These are phyloP conservation scores for Chaetomiaceae sp. DNA, from an alignment of 2,329 filamentous ascomycete species.

Conservation along the genomic window DNA sequence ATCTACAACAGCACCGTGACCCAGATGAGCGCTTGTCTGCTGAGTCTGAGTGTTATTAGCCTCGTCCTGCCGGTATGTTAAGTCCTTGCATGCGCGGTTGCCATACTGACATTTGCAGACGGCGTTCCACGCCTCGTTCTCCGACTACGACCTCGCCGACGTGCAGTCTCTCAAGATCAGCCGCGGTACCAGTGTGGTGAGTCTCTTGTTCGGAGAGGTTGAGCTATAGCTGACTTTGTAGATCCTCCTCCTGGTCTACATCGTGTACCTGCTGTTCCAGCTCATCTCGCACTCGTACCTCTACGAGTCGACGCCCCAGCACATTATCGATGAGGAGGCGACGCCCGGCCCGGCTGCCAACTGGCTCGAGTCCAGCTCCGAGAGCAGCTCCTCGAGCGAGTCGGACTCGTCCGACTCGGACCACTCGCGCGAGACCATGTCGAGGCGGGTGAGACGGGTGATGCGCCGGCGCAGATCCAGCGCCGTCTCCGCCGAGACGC, in stretches of 20 bases:
- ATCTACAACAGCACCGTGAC: constrained; percentile 95
- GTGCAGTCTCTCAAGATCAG: constrained; percentile 74
- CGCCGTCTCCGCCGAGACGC: constrained; percentile 44
- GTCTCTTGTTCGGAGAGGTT: constrained; percentile 30
- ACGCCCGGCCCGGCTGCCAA: constrained; percentile 79
- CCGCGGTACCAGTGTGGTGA: constrained; percentile 79
- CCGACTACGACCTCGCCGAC: constrained; percentile 58
- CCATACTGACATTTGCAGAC: constrained; percentile 46
- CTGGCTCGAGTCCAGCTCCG: constrained; percentile 68
- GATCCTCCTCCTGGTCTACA: constrained; percentile 76
- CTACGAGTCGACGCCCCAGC: constrained; percentile 87
- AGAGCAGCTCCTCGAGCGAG: constrained; percentile 51
- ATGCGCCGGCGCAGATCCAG: constrained; percentile 76
- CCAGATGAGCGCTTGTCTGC: constrained; percentile 90
- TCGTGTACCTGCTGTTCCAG: constrained; percentile 82
- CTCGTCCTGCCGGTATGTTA: constrained; percentile 68
- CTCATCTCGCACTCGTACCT: constrained; percentile 89
- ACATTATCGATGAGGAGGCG: constrained; percentile 87
- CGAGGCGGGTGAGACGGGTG: constrained; percentile 70
- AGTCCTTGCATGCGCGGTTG: constrained; percentile 27
- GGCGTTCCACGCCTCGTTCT: constrained; percentile 87
- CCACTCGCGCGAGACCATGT: constrained; percentile 57
- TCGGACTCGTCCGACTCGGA: constrained; percentile 69
- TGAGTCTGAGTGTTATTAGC: constrained; percentile 87
- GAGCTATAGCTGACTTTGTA: constrained; percentile 31